These are phyloP conservation scores for Dothideomycetes sp. DNA, from an alignment of 2,329 filamentous ascomycete species.

Conservation along the genomic window DNA sequence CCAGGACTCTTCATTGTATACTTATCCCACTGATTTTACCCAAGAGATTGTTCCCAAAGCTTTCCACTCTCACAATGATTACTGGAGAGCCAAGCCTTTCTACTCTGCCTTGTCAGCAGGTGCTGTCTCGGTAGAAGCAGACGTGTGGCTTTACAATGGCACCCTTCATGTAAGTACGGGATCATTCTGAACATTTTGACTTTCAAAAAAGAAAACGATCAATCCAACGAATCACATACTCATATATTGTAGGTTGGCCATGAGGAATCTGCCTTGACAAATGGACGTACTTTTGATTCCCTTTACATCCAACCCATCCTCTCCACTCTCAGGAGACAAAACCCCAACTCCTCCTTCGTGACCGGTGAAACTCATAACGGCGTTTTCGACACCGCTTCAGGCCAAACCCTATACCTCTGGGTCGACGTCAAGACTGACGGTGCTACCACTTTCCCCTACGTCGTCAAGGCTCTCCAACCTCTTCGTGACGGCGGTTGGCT, in stretches of 20 bases:
- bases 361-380: slow-evolving; percentile 44
- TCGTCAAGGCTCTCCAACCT: slow-evolving; percentile 48
- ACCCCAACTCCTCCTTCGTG: slow-evolving; percentile 44
- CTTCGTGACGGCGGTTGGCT: slow-evolving; percentile 46
- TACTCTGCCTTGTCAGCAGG: slow-evolving; percentile 48
- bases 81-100: slow-evolving; percentile 42
- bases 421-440: slow-evolving; percentile 56
- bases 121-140: slow-evolving; percentile 49
- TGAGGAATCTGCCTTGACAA: slow-evolving; percentile 42
- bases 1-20: slow-evolving; percentile 43
- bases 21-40: slow-evolving; percentile 53
- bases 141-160: slow-evolving; percentile 51
- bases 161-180: slow-evolving; percentile 7
- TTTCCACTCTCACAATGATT: slow-evolving; percentile 53
- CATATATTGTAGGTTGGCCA: slow-evolving; percentile 44
- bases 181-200: not conserved
- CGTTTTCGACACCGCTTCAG: slow-evolving; percentile 48
- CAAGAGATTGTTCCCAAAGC: slow-evolving; percentile 50
- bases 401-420: slow-evolving; percentile 52
- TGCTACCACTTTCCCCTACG: slow-evolving; percentile 45
- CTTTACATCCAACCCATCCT: slow-evolving; percentile 54
- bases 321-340: slow-evolving; percentile 46
- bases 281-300: slow-evolving; percentile 44
- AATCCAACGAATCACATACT: no score
- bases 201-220: no score